These are phyloP conservation scores for Chlamydomonas applanata DNA, from an alignment of 139 green algal species.

Conservation along the genomic window DNA sequence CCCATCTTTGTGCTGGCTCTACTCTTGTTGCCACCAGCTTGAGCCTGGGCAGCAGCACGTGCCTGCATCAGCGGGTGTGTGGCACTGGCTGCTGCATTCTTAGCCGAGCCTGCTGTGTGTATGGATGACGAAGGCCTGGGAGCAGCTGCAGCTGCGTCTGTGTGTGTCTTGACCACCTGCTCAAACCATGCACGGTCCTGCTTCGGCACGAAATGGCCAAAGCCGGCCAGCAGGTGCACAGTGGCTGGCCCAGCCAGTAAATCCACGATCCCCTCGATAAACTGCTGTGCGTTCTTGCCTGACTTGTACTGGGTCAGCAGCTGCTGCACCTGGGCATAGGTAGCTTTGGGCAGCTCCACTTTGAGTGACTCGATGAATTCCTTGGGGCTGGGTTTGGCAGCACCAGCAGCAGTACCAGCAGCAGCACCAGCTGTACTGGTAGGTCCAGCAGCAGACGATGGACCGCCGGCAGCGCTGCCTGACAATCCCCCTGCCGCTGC, in stretches of 20 bases:
- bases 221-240: slow-evolving; percentile 41
- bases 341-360: slow-evolving; percentile 21
- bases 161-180: slow-evolving; percentile 27
- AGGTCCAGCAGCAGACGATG: no score
- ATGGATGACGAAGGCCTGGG: no score
- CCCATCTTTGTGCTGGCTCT: background rate
- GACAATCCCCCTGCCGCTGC: background rate
- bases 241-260: slow-evolving; percentile 47
- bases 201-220: slow-evolving; percentile 54
- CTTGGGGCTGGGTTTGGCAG: slow-evolving; percentile 2
- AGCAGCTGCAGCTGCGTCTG: background rate
- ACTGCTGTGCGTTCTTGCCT: slow-evolving; percentile 20
- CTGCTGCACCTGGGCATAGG: slow-evolving; percentile 27
- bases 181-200: slow-evolving; percentile 43
- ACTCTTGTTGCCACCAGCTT: background rate
- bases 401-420: background rate
- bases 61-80: background rate
- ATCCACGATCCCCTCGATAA: slow-evolving; percentile 47
- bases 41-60: background rate
- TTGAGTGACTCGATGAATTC: slow-evolving; percentile 48
- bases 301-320: slow-evolving; percentile 15
- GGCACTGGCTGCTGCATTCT: background rate
- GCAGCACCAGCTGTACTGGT: background rate
- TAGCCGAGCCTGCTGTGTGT: background rate
- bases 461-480: background rate